These are phyloP conservation scores for Erodium moschatum DNA, from an alignment of 441 rosid genomes.

Conservation along the genomic window DNA sequence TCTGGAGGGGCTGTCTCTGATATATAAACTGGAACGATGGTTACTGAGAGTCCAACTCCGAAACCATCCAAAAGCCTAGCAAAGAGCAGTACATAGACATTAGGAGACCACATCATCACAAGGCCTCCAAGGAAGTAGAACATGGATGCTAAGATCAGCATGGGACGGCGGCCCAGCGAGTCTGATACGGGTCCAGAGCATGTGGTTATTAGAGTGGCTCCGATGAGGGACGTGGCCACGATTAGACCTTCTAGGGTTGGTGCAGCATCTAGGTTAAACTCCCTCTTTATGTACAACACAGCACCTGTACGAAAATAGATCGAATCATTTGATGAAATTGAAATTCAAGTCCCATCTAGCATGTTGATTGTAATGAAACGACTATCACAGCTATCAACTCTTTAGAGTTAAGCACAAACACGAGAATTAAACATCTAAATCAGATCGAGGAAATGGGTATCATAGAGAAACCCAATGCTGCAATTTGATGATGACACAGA, in stretches of 20 bases:
- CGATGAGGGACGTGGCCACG: conserved; percentile 81
- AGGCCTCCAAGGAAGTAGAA: conserved; percentile 60
- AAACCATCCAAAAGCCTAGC: conserved; percentile 77
- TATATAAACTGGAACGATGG: conserved; percentile 68
- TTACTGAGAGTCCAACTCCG: conserved; percentile 70
- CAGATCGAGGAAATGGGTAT: too few relatives aligned
- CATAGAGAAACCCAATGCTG: too few relatives aligned
- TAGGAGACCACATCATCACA: conserved; percentile 79
- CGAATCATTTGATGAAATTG: neutral
- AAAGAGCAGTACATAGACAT: conserved; percentile 56
- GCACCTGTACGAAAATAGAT: conserved; percentile 35
- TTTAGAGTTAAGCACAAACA: neutral
- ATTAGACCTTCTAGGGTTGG: conserved; percentile 67
- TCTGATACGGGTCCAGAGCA: conserved; percentile 72
- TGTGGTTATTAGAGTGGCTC: conserved; percentile 72
- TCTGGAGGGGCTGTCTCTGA: conserved; percentile 94
- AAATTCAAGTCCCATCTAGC: too few relatives aligned
- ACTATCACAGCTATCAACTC: too few relatives aligned
- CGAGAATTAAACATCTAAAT: neutral
- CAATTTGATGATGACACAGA: too few relatives aligned
- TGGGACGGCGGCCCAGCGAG: conserved; percentile 62
- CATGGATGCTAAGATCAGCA: conserved; percentile 64
- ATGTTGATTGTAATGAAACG: neutral
- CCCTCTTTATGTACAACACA: conserved; percentile 51
- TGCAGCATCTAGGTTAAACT: conserved; percentile 46